Base-by-base conservation (phyloP, 2,329 filamentous ascomycete genomes). In the Penicillium oxalicum region DNA sequence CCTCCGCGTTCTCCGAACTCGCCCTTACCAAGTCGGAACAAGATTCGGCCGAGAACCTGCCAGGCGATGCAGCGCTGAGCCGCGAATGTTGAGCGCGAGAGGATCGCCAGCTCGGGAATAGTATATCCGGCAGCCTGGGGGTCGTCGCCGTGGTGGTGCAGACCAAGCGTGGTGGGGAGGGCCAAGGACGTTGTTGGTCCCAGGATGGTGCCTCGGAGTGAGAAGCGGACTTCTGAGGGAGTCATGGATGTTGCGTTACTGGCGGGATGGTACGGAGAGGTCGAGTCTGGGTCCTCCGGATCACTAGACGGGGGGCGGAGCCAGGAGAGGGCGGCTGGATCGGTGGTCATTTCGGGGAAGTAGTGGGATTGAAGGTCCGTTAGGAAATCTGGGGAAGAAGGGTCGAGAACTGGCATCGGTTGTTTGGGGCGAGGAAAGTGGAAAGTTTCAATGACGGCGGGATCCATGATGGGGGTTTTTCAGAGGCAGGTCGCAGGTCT, bases 121-220 rank as follows among this genome's bases (percentile, higher is more conserved):
- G 93, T 97, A 70, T 98, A 98, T 0, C 93, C 93, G 0, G 93
- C 93, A 1, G 91, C 88, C 68, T 95, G 89, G 12, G 93, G 93
- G 1, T 91, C 91, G 50, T 91, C 83, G 54, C 87, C 90, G 67
- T 98, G 93, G 68, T 98, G 91, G 68, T 98, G 93, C 11, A 98
- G 77, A 0, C 93, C 93, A 51, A 85, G 81, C 9, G 82, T 84
- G 1, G 82, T 81, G 4, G 91, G 87, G 26, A 97, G 83, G 2
- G 80, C 75, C 47, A 90, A 78, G 26, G 89, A 83, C 32, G 82
- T 79, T 42, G 82, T 78, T 0, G 93, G 93, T 0, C 91, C 82
- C 9, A 98, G 77, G 2, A 98, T 77, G 0, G 79, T 78, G 53
- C 91, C 93, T 44, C 78, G 80, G 66, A 98, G 95, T 65, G 91